Evolutionary conservation across 1,284 basidiomycete genomes (phyloP).

Genomic region (Cutaneotrichosporon sp.): DNA sequence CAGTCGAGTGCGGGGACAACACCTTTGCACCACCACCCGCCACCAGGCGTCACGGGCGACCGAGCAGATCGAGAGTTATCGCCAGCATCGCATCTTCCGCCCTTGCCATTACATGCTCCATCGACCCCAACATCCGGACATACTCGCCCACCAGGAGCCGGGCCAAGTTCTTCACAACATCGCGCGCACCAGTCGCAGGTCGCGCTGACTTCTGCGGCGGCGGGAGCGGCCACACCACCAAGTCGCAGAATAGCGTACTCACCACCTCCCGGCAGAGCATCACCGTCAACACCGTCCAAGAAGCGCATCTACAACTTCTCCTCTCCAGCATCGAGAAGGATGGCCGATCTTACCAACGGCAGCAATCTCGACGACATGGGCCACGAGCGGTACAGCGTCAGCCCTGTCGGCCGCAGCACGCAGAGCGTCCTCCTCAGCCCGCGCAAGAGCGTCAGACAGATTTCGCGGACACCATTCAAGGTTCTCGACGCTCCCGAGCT

Average conservation of each 20-base stretch:
- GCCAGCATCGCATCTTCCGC: slow-evolving; percentile 47
- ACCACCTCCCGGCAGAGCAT: slow-evolving; percentile 39
- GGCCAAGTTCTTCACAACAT: slow-evolving; percentile 43
- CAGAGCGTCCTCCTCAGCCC: slow-evolving; percentile 82
- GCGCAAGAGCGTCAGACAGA: slow-evolving; percentile 71
- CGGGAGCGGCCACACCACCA: slow-evolving; percentile 30
- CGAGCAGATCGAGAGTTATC: slow-evolving; percentile 41
- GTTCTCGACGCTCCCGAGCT: slow-evolving; percentile 96
- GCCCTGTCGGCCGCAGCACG: slow-evolving; percentile 81
- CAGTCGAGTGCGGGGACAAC: slow-evolving; percentile 46
- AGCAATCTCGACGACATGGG: slow-evolving; percentile 58
- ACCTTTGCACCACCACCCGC: slow-evolving; percentile 48
- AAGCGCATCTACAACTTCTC: slow-evolving; percentile 57
- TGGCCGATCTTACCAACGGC: slow-evolving; percentile 36
- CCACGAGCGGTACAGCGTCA: slow-evolving; percentile 85
- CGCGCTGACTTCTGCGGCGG: slow-evolving; percentile 35
- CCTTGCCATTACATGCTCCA: slow-evolving; percentile 47
- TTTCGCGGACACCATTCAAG: slow-evolving; percentile 95
- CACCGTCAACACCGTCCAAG: slow-evolving; percentile 53
- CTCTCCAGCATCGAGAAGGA: slow-evolving; percentile 47
- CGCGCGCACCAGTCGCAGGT: slow-evolving; percentile 49
- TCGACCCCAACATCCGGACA: slow-evolving; percentile 47
- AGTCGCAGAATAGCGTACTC: slow-evolving; percentile 40
- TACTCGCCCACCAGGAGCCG: slow-evolving; percentile 45
- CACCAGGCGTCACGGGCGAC: slow-evolving; percentile 36